phyloP scores from a whole-genome alignment of 805 yeast genomes.

The Saccharomycopsis sp. region DNA sequence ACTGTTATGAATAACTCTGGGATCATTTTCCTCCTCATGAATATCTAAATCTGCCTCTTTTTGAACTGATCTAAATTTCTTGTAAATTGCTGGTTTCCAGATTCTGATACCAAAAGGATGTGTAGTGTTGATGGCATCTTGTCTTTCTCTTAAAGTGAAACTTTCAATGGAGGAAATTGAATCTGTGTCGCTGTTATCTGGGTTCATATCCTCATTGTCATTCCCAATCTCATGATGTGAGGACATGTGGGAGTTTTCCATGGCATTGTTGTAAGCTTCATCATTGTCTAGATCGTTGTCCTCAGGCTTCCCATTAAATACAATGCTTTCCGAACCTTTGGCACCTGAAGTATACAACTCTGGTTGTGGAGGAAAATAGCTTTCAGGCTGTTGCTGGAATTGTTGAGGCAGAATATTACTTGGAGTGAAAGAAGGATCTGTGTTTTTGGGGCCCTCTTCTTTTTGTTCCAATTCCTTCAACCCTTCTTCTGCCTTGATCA shows the following conservation, averaged over 20 bases:
- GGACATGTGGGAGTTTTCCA: too few species aligned
- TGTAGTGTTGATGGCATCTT: slow-evolving; percentile 90
- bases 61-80: slow-evolving; percentile 86
- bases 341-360: neutral
- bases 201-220: slow-evolving; percentile 1
- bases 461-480: slow-evolving; percentile 23
- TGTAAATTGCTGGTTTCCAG: slow-evolving; percentile 97
- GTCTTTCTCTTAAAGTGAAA: slow-evolving; percentile 82
- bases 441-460: slow-evolving; percentile 21
- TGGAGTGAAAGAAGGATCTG: neutral
- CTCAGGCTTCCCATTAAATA: too few species aligned
- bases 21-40: slow-evolving; percentile 49
- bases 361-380: neutral
- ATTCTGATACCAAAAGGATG: slow-evolving; percentile 98
- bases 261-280: neutral
- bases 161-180: slow-evolving; percentile 58
- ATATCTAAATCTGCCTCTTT: slow-evolving; percentile 87
- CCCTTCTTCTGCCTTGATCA: slow-evolving; percentile 24
- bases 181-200: slow-evolving; percentile 30
- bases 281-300: neutral
- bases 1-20: slow-evolving; percentile 37
- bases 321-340: neutral
- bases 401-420: neutral
- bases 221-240: neutral
- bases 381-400: neutral